These are phyloP conservation scores for Aphanomyces euteiches DNA, from an alignment of 352 stramenopile genomes.

Conservation along the genomic window DNA sequence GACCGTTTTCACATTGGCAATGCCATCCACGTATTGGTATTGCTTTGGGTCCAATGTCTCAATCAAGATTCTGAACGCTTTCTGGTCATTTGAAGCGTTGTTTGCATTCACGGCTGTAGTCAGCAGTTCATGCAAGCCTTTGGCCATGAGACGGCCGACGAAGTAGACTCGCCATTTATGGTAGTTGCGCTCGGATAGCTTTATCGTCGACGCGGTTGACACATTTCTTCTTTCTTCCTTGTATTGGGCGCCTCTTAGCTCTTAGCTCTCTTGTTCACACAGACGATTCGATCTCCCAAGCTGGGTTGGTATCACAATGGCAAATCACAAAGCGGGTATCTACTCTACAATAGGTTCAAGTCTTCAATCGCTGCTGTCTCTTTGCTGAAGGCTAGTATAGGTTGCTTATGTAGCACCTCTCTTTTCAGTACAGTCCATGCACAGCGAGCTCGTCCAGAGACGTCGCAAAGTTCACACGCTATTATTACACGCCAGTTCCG, in stretches of 20 bases:
- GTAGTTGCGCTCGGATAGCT: not conserved
- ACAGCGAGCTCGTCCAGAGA: no score
- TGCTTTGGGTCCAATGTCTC: not conserved
- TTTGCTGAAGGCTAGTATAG: no score
- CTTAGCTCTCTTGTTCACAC: no score
- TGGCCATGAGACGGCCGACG: not conserved
- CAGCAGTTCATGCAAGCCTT: not conserved
- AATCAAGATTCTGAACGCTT: not conserved
- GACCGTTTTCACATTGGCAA: not conserved
- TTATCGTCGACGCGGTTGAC: not conserved
- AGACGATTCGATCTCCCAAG: no score
- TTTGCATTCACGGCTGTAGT: not conserved
- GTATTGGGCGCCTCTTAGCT: conserved; percentile 8
- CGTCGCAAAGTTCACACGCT: no score
- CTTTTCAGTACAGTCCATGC: no score
- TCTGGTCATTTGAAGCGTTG: not conserved
- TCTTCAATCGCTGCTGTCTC: no score
- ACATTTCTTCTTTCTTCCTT: not conserved
- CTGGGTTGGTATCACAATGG: no score
- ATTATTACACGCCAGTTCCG: no score
- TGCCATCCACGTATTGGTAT: not conserved
- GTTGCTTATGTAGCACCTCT: no score
- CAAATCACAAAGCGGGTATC: no score
- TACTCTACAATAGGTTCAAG: no score
- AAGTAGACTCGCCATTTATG: not conserved